Conservation (phyloP, 768 basidiomycete species). For the Amanita exitialis region DNA sequence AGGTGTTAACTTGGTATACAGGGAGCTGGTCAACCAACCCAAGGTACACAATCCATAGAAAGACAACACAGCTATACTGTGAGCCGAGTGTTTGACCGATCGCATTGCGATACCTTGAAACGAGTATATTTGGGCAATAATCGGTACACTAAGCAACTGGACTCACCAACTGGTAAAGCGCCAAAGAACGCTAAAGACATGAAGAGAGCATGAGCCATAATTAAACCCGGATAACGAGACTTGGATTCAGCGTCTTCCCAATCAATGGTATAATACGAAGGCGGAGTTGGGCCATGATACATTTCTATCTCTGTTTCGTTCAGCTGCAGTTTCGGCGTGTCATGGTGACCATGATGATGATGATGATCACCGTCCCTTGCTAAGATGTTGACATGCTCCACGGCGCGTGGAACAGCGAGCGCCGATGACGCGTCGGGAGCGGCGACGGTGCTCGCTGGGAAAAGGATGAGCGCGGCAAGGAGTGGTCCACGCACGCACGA, state of each 20-base stretch:
- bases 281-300: conserved; percentile 59
- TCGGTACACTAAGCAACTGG: neutral
- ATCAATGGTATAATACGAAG: conserved; percentile 80
- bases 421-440: conserved; percentile 6
- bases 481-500: neutral
- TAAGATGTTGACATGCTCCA: neutral
- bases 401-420: conserved; percentile 3
- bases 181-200: conserved; percentile 80
- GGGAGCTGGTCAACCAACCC: conserved; percentile 55
- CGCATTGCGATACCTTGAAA: conserved; percentile 67
- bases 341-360: conserved; percentile 42
- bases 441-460: neutral
- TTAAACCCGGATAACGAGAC: conserved; percentile 53
- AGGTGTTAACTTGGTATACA: conserved; percentile 75
- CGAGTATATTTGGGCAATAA: neutral
- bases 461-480: neutral
- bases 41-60: conserved; percentile 57
- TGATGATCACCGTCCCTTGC: conserved; percentile 22
- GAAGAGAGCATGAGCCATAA: conserved; percentile 61
- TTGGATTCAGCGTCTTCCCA: conserved; percentile 41
- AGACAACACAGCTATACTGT: conserved; percentile 41
- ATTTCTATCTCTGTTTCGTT: conserved; percentile 71
- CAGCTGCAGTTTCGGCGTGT: conserved; percentile 43
- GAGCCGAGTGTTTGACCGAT: conserved; percentile 61
- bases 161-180: conserved; percentile 69